Percentiles rank a stretch among this genome's conserved stretches.
phyloP scores from a whole-genome alignment of 2,329 filamentous ascomycete genomes.

The Epichloe elymi region DNA sequence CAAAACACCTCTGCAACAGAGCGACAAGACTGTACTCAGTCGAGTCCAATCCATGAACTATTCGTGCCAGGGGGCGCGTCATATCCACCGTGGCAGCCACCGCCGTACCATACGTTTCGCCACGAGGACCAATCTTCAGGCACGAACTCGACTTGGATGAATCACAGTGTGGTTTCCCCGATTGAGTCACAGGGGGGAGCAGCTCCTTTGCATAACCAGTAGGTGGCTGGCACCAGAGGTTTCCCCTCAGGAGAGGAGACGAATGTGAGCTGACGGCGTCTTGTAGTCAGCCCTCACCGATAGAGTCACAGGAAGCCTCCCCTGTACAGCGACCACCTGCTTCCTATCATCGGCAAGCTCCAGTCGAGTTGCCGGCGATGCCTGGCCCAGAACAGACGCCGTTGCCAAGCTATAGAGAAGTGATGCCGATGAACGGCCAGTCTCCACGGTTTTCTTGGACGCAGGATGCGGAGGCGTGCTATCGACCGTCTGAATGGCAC shows the following conservation, averaged over 20 bases:
- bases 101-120: neutral
- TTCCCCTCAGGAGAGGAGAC: neutral
- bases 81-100: neutral
- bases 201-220: neutral
- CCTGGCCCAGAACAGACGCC: slow-evolving; percentile 16
- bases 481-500: slow-evolving; percentile 12
- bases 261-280: neutral
- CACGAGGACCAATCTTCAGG: neutral
- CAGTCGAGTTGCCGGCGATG: slow-evolving; percentile 8
- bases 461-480: slow-evolving; percentile 14
- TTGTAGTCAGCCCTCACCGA: slow-evolving; percentile 1
- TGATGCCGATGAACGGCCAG: neutral
- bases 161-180: neutral
- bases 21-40: neutral
- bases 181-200: neutral
- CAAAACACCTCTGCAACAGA: neutral
- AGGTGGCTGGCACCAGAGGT: neutral
- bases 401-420: slow-evolving; percentile 19
- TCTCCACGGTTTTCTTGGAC: slow-evolving; percentile 18
- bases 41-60: neutral
- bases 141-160: neutral
- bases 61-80: neutral
- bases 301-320: neutral
- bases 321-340: neutral
- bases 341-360: neutral